A percentile compares a stretch with the other conserved stretches of the same genome.
These are phyloP conservation scores for Euphorbia schlechtendalii DNA, from an alignment of 441 rosid species.

Conservation along the genomic window DNA sequence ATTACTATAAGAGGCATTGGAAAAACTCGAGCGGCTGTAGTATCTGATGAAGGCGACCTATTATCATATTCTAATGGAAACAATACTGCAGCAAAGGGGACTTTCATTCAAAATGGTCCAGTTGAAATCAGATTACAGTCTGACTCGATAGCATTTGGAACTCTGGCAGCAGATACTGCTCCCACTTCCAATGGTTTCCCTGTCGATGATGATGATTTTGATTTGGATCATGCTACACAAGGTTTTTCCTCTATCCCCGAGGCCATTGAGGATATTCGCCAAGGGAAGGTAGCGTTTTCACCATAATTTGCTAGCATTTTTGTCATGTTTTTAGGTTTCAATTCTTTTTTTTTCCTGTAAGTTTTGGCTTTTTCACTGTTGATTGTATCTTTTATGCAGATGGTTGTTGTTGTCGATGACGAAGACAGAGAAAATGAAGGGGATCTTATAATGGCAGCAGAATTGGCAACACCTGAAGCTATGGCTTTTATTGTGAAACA, in stretches of 20 bases:
- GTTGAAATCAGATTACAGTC: slow-evolving; percentile 30
- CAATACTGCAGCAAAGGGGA: slow-evolving; percentile 23
- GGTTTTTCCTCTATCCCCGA: slow-evolving; percentile 79
- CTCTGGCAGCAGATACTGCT: slow-evolving; percentile 45
- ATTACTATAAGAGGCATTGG: slow-evolving; percentile 29
- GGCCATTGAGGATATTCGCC: slow-evolving; percentile 86
- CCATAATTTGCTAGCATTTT: slow-evolving; percentile 1
- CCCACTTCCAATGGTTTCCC: slow-evolving; percentile 34
- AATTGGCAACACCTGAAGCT: slow-evolving; percentile 79
- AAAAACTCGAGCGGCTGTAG: slow-evolving; percentile 41
- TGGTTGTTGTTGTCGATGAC: slow-evolving; percentile 87
- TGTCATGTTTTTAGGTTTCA: too few relatives aligned
- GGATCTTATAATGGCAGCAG: slow-evolving; percentile 85
- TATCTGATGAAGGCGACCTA: slow-evolving; percentile 59
- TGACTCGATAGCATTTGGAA: slow-evolving; percentile 40
- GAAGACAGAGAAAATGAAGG: slow-evolving; percentile 98
- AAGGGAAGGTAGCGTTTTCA: slow-evolving; percentile 60
- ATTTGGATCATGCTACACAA: slow-evolving; percentile 59
- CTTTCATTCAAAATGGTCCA: slow-evolving; percentile 23
- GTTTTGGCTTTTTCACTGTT: neutral
- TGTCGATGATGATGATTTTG: slow-evolving; percentile 50
- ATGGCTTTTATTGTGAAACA: slow-evolving; percentile 96
- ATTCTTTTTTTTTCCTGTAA: neutral
- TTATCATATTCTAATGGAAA: slow-evolving; percentile 37
- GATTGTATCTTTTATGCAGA: slow-evolving; percentile 40